phyloP scores from a whole-genome alignment of 75 land plant genomes.

The Picea sitchensis region DNA sequence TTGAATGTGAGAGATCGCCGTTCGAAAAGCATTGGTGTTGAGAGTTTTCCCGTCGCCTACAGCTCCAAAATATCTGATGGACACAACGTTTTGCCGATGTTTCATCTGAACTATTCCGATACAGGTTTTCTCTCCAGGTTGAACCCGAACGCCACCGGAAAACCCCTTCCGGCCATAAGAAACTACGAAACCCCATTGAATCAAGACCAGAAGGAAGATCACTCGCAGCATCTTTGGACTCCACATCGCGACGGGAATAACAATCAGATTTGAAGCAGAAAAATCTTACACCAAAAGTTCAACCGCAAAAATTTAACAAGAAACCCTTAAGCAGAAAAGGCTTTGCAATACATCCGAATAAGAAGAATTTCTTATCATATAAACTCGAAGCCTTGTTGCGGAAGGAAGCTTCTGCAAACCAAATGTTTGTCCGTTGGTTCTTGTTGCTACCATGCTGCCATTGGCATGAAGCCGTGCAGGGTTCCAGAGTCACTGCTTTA shows the following conservation, averaged over 20 bases:
- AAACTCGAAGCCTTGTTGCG: too few relatives aligned
- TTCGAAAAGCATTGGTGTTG: constrained; percentile 60
- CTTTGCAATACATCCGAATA: too few relatives aligned
- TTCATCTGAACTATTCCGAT: constrained; percentile 45
- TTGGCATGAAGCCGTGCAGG: too few relatives aligned
- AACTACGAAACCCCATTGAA: neutral
- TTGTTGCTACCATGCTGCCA: too few relatives aligned
- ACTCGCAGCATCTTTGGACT: neutral
- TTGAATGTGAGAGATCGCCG: constrained; percentile 50
- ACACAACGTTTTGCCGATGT: constrained; percentile 34
- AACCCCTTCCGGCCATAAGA: neutral
- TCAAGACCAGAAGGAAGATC: neutral
- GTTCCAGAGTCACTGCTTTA: too few relatives aligned
- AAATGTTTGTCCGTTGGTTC: too few relatives aligned
- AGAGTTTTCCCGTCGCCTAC: constrained; percentile 70
- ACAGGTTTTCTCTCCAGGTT: constrained; percentile 25
- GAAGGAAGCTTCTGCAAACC: too few relatives aligned
- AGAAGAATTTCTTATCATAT: too few relatives aligned
- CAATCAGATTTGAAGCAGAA: neutral
- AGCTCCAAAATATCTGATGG: constrained; percentile 61
- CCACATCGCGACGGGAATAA: neutral
- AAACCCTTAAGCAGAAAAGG: too few relatives aligned
- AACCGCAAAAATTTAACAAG: too few relatives aligned
- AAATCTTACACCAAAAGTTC: neutral
- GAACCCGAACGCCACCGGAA: neutral